Evolutionary conservation across 768 basidiomycete species (phyloP).

Genomic region (Sarcomyxa edulis): DNA sequence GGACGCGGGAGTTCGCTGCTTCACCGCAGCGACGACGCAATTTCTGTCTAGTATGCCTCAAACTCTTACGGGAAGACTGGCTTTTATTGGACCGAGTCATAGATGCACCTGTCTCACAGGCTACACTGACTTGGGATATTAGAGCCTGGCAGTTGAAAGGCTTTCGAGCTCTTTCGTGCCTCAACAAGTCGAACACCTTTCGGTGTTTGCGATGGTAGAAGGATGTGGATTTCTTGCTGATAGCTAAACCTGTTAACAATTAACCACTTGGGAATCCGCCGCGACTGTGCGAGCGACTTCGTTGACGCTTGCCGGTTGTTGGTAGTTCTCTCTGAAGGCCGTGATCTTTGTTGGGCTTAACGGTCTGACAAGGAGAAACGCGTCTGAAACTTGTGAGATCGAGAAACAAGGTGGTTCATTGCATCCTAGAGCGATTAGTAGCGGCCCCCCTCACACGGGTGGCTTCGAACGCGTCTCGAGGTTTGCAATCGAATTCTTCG

Average conservation of each 20-base stretch:
- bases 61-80: conserved; percentile 21
- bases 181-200: conserved; percentile 21
- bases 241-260: conserved; percentile 31
- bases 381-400: conserved; percentile 30
- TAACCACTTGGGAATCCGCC: conserved; percentile 30
- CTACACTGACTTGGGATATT: conserved; percentile 26
- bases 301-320: conserved; percentile 24
- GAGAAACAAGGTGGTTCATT: conserved; percentile 28
- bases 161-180: conserved; percentile 1
- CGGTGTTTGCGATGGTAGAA: conserved; percentile 24
- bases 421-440: conserved; percentile 7
- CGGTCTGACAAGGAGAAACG: conserved; percentile 3
- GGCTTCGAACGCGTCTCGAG: too few relatives aligned
- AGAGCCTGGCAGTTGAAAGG: conserved; percentile 16
- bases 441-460: too few relatives aligned
- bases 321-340: conserved; percentile 32
- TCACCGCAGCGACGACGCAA: too few relatives aligned
- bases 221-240: conserved; percentile 35
- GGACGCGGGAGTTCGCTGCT: too few relatives aligned
- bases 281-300: conserved; percentile 24
- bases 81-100: conserved; percentile 27
- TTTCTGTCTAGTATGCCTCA: conserved; percentile 1
- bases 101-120: conserved; percentile 27
- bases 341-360: conserved; percentile 25
- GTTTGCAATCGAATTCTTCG: too few relatives aligned